Evolutionary conservation across 2,329 filamentous ascomycete species (phyloP).

Genomic region (Hysterium pulicare): DNA sequence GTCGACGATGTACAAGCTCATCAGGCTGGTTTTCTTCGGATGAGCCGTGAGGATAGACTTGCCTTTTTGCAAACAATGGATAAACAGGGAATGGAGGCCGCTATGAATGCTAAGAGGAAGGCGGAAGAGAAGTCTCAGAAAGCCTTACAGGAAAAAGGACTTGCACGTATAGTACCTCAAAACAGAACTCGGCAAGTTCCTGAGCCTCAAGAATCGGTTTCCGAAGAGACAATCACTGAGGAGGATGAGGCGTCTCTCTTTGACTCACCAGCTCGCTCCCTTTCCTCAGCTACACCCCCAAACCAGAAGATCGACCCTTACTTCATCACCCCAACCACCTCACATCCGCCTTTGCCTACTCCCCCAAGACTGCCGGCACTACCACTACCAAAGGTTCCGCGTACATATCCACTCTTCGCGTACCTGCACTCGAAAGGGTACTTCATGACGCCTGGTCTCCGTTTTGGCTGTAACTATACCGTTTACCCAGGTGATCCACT

Average conservation of each 20-base stretch:
- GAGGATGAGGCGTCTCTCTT: conserved; percentile 19
- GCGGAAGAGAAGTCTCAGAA: conserved; percentile 51
- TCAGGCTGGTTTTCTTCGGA: conserved; percentile 57
- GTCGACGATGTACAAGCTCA: conserved; percentile 77
- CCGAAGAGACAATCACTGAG: not conserved
- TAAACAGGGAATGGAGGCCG: conserved; percentile 52
- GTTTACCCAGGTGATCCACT: conserved; percentile 94
- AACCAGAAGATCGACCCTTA: conserved; percentile 22
- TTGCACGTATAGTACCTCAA: conserved; percentile 10
- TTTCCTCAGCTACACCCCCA: conserved; percentile 11
- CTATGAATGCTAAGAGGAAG: conserved; percentile 44
- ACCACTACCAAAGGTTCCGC: conserved; percentile 34
- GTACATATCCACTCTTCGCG: conserved; percentile 68
- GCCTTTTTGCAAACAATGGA: conserved; percentile 59
- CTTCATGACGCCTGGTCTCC: conserved; percentile 85
- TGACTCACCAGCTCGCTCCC: conserved; percentile 13
- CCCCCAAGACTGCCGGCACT: conserved; percentile 13
- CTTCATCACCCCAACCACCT: conserved; percentile 46
- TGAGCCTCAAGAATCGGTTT: conserved; percentile 1
- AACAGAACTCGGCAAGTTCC: not conserved
- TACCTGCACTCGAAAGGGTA: conserved; percentile 77
- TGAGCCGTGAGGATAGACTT: conserved; percentile 56
- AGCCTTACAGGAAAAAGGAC: conserved; percentile 49
- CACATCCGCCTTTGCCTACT: conserved; percentile 36
- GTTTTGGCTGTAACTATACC: conserved; percentile 91